Base-by-base conservation (phyloP, 2,329 filamentous ascomycete genomes). In the Epichloe coenophiala region DNA sequence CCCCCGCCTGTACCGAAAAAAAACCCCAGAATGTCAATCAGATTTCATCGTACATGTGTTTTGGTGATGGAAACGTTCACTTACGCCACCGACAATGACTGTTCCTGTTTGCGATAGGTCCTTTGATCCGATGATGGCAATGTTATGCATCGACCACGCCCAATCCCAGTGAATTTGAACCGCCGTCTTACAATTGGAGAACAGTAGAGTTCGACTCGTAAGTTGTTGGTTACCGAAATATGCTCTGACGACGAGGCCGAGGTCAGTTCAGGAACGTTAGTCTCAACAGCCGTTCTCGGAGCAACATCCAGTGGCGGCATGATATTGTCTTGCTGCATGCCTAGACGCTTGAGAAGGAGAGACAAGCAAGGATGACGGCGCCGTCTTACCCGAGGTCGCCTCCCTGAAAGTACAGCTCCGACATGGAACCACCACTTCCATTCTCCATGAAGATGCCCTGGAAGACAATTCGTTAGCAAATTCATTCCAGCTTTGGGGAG, bases 101-200 rank as follows among this genome's bases (percentile, higher is more conserved):
- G 47, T 41, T 12, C 55, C 42, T 50, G 49, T 27, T 47, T 50
- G 23, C 27, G 50, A 51, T 21, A 48, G 49, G 41, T 47, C 37
- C 1, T 15, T 39, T 39, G 37, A 39, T 39, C 37, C 37, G 37
- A 39, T 40, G 19, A 59, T 58, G 33, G 65, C 84, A 50, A 87
- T 68, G 15, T 81, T 84, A 39, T 84, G 83, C 69, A 86, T 83
- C 79, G 77, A 81, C 38, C 38, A 39, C n/a, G 37, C 77, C 84
- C 84, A 88, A 65, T 84, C 77, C 84, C 84, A 88, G 56, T 83
- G 76, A 66, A 85, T 77, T 60, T 75, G 79, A 48, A 86, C 77
- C 45, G 78, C 76, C 7, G 81, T 86, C 55, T 78, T 71, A 64
- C 79, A 81, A 60, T 74, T 70, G 56, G 80, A 79, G 68, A 87